A percentile compares a stretch with the other conserved stretches of the same genome.
phyloP scores from a whole-genome alignment of 306 rosid genomes.

The Benincasa hispida region DNA sequence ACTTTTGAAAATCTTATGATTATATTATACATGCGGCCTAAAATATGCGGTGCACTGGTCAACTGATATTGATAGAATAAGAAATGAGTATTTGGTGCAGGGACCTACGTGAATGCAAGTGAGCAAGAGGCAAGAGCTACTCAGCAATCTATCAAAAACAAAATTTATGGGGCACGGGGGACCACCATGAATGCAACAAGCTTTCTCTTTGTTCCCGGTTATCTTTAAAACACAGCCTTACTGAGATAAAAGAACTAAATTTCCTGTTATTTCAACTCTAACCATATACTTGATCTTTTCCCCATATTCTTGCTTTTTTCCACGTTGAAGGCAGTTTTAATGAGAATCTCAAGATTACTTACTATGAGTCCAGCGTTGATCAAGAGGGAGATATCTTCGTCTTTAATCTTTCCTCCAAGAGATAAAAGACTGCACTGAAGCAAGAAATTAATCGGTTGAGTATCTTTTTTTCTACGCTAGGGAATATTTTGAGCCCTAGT shows the following conservation, averaged over 20 bases:
- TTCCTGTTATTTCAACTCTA: neutral
- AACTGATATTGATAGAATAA: neutral
- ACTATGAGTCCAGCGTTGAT: constrained; percentile 78
- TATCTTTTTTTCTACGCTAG: neutral
- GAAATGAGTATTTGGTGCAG: neutral
- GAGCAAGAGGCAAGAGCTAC: neutral
- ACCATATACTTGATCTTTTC: neutral
- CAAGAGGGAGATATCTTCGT: constrained; percentile 63
- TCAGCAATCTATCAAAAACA: neutral
- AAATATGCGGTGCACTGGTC: neutral
- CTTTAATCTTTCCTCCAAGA: constrained; percentile 82
- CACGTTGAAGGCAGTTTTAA: neutral
- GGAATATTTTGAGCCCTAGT: neutral
- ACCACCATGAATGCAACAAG: neutral
- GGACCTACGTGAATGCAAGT: neutral
- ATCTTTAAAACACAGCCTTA: neutral
- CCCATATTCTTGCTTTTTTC: neutral
- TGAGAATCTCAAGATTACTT: constrained; percentile 24
- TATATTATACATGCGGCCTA: neutral
- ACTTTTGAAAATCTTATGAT: too few species aligned
- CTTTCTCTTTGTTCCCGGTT: neutral
- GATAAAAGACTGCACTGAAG: constrained; percentile 72
- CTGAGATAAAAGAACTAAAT: neutral
- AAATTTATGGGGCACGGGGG: neutral
- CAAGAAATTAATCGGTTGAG: constrained; percentile 1